A percentile compares a stretch with the other conserved stretches of the same genome.
Evolutionary conservation across 371 early-diverging fungal genomes (phyloP).

Genomic region (Rhizopus microsporus): DNA sequence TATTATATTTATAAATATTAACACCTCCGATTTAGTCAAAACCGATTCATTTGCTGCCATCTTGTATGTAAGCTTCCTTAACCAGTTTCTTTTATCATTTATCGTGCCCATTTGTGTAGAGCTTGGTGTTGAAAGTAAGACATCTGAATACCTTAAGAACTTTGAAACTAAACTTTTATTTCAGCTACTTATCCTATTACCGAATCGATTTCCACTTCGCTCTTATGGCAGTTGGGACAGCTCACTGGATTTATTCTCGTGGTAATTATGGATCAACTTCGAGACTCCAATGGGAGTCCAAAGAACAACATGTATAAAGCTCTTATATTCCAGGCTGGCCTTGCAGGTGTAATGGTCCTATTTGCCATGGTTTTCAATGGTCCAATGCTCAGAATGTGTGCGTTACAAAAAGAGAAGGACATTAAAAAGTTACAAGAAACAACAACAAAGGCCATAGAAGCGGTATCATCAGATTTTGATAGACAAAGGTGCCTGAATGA

Average conservation of each 20-base stretch:
- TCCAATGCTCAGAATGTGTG: slow-evolving; percentile 26
- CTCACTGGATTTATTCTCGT: slow-evolving; percentile 36
- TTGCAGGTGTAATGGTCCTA: slow-evolving; percentile 30
- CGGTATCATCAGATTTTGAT: background rate
- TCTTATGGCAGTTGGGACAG: slow-evolving; percentile 42
- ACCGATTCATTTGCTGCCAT: slow-evolving; percentile 39
- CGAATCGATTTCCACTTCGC: slow-evolving; percentile 41
- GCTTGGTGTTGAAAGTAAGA: slow-evolving; percentile 44
- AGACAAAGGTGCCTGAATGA: no score
- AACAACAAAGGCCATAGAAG: background rate
- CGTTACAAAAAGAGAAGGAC: background rate
- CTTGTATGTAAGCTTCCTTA: slow-evolving; percentile 34
- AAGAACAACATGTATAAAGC: slow-evolving; percentile 38
- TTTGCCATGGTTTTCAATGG: slow-evolving; percentile 40
- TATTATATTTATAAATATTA: background rate
- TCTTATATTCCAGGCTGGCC: slow-evolving; percentile 41
- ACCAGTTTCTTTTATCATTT: slow-evolving; percentile 42
- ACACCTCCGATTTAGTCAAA: slow-evolving; percentile 32
- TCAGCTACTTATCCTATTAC: slow-evolving; percentile 38
- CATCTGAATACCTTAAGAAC: background rate
- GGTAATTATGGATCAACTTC: slow-evolving; percentile 37
- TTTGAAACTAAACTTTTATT: background rate
- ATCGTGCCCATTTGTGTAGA: slow-evolving; percentile 46
- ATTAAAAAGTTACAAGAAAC: slow-evolving; percentile 5
- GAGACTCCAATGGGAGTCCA: slow-evolving; percentile 38